These are phyloP conservation scores for Zygosaccharomyces pseudobailii DNA, from an alignment of 1,139 yeast genomes.

Conservation along the genomic window DNA sequence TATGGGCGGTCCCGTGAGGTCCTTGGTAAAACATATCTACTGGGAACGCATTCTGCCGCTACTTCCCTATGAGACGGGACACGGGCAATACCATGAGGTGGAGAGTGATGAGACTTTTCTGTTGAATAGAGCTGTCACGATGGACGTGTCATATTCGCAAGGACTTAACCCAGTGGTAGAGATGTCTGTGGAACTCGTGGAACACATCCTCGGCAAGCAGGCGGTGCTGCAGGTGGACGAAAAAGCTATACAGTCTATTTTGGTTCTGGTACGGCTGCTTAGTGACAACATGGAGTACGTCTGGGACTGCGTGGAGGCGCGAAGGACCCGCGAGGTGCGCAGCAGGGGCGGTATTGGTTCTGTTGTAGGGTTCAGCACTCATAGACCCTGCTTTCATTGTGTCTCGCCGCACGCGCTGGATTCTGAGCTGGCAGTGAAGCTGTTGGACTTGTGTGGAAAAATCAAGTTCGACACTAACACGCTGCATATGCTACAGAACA, in stretches of 20 bases:
- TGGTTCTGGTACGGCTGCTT: slow-evolving; percentile 26
- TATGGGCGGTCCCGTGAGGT: slow-evolving; percentile 10
- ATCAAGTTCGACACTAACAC: slow-evolving; percentile 25
- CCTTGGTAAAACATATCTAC: slow-evolving; percentile 18
- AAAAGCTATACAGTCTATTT: slow-evolving; percentile 22
- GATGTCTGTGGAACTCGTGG: slow-evolving; percentile 20
- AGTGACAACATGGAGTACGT: slow-evolving; percentile 28
- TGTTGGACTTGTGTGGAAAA: slow-evolving; percentile 20
- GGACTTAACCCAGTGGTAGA: slow-evolving; percentile 20
- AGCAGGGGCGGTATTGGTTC: slow-evolving; percentile 18
- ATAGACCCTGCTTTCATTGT: slow-evolving; percentile 26
- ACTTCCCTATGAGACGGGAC: slow-evolving; percentile 21
- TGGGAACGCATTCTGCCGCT: slow-evolving; percentile 19
- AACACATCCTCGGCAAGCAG: slow-evolving; percentile 17
- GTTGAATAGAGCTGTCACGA: slow-evolving; percentile 21
- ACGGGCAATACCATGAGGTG: slow-evolving; percentile 22
- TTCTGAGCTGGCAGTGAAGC: slow-evolving; percentile 18
- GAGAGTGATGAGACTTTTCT: slow-evolving; percentile 23
- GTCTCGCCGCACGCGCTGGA: slow-evolving; percentile 24
- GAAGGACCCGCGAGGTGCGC: slow-evolving; percentile 8
- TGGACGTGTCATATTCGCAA: slow-evolving; percentile 23
- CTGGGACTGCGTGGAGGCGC: slow-evolving; percentile 22
- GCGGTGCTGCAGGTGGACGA: slow-evolving; percentile 14
- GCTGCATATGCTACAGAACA: slow-evolving; percentile 16
- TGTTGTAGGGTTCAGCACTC: slow-evolving; percentile 29